Evolutionary conservation across 441 rosid genomes (phyloP), one percentile per base, ranked within the genome.

Genomic region (Theobroma grandiflorum): DNA sequence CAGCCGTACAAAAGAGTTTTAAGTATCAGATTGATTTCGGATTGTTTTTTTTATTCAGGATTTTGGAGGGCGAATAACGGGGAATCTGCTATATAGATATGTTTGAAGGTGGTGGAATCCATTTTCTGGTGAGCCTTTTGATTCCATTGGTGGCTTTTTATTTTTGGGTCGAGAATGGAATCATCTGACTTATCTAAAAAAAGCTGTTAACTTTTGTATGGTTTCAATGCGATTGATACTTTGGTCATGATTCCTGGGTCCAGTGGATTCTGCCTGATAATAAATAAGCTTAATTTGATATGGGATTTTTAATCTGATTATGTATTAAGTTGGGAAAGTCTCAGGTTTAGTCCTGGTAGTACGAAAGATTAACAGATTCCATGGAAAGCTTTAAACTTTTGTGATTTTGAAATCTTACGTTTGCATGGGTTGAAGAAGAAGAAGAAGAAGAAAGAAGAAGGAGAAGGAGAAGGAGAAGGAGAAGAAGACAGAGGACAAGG

Each of bases 211-310:
- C 75, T 70, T 58, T 40, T 59, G 26, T 31, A 74, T 76, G 62
- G 40, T 62, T 81, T 78, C 35, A 42, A 61, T 14, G 59, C 65
- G 61, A 72, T 61, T 67, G 79, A 40, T 33, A 59, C 87, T 80
- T 82, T 76, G 69, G 40, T 80, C 22, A 65, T 79, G 86, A 83
- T 81, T 86, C 90, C 79, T 74, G 79, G 87, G 82, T 79, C 86
- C 88, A 66, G 74, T 65, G 75, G 88, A 83, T 84, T 80, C 81
- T 62, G 38, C 71, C 72, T 33, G 63, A 57, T 43, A 63, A 43
- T 33, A 76, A 49, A 53, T 65, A 49, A 50, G 50, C 43, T 62
- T 69, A 59, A 64, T 47, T 67, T 72, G 69, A 26, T 49, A 35
- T 69, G 72, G 80, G 45, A n/a, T 80, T 79, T 50, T 61, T 40